phyloP scores from a whole-genome alignment of 257 asterid genomes.

The Perilla frutescens region DNA sequence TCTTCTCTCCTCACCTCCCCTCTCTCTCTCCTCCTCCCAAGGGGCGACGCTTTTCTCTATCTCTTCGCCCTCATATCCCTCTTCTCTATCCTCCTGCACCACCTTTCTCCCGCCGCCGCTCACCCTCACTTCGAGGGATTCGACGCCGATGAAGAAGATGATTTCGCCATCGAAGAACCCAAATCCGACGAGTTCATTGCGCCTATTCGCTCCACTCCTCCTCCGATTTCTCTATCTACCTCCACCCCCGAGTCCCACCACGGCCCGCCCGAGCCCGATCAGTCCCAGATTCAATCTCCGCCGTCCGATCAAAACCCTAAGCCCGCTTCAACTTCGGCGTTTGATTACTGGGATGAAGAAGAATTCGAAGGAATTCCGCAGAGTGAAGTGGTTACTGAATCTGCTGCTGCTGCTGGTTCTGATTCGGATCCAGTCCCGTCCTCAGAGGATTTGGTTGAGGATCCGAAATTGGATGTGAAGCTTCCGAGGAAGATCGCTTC shows the following conservation, averaged over 20 bases:
- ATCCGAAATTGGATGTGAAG: conserved; percentile 33
- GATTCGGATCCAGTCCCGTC: conserved; percentile 37
- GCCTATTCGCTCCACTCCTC: conserved; percentile 56
- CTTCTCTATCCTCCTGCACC: conserved; percentile 75
- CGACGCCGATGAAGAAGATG: conserved; percentile 85
- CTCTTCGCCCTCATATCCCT: conserved; percentile 61
- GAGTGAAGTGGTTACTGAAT: conserved; percentile 40
- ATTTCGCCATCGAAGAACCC: conserved; percentile 39
- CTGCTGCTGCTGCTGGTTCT: conserved; percentile 35
- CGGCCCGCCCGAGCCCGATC: conserved; percentile 60
- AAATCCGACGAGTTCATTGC: conserved; percentile 39
- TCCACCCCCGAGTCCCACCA: conserved; percentile 61
- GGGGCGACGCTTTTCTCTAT: conserved; percentile 54
- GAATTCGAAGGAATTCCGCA: conserved; percentile 81
- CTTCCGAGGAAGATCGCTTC: conserved; percentile 48
- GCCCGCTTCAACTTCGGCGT: conserved; percentile 59
- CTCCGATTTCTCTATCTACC: conserved; percentile 61
- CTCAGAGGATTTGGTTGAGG: conserved; percentile 23
- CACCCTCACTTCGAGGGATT: conserved; percentile 85
- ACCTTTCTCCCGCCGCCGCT: conserved; percentile 52
- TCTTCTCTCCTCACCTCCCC: conserved; percentile 43
- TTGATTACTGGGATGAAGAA: conserved; percentile 89
- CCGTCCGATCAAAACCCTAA: conserved; percentile 54
- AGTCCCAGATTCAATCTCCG: conserved; percentile 40
- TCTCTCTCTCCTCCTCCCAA: conserved; percentile 59